Conservation (phyloP, 2,329 filamentous ascomycete species). For the Aspergillus quadrilineatus region DNA sequence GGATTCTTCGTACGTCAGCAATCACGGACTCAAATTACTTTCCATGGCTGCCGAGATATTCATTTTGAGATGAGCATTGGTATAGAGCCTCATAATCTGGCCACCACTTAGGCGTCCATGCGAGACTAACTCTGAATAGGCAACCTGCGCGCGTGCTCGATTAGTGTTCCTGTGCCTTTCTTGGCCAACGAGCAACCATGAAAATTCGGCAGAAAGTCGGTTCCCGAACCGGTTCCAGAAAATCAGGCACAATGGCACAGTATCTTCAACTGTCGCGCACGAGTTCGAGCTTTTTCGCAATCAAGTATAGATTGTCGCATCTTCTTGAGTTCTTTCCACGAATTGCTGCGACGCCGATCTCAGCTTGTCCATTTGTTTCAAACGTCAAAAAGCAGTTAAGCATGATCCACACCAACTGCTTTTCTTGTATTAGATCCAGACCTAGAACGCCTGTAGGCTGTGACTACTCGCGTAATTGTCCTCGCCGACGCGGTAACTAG, state of each 20-base stretch:
- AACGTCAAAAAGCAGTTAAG: not conserved
- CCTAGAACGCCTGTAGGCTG: not conserved
- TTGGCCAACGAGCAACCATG: not conserved
- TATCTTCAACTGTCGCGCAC: not conserved
- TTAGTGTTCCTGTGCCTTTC: not conserved
- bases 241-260: not conserved
- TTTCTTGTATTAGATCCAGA: not conserved
- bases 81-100: not conserved
- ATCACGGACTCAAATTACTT: not conserved
- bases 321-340: not conserved
- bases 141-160: slow-evolving; percentile 1
- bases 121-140: not conserved
- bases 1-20: not conserved
- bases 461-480: not conserved
- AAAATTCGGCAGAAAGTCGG: not conserved
- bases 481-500: not conserved
- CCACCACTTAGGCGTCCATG: not conserved
- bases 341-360: not conserved
- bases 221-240: slow-evolving; percentile 6
- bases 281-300: slow-evolving; percentile 15
- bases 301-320: slow-evolving; percentile 9
- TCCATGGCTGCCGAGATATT: not conserved
- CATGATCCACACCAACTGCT: not conserved
- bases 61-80: not conserved
- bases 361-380: not conserved